These are phyloP conservation scores for Colletotrichum endophyticum DNA, from an alignment of 2,329 filamentous ascomycete genomes.

Conservation along the genomic window DNA sequence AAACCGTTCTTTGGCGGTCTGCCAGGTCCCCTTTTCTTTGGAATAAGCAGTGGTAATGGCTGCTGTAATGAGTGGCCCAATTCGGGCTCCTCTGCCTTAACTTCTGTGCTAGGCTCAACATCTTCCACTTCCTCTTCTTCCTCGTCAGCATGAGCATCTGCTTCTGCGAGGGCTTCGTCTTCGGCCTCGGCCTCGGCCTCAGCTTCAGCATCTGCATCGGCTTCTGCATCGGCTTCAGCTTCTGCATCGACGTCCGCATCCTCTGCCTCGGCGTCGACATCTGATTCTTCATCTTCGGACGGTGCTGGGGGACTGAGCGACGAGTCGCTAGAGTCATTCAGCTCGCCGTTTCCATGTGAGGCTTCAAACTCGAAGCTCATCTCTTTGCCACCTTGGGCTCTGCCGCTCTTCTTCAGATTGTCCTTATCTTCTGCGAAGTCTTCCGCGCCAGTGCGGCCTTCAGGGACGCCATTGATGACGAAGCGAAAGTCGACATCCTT, in stretches of 20 bases:
- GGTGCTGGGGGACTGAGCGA: slow-evolving; percentile 49
- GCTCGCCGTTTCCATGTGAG: slow-evolving; percentile 60
- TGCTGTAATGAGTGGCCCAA: slow-evolving; percentile 42
- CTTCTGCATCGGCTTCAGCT: slow-evolving; percentile 19
- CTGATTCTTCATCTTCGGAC: slow-evolving; percentile 37
- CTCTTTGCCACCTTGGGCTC: slow-evolving; percentile 65
- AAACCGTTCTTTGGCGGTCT: slow-evolving; percentile 82
- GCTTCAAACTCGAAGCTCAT: slow-evolving; percentile 79
- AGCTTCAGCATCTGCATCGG: slow-evolving; percentile 22
- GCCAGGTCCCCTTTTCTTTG: slow-evolving; percentile 78
- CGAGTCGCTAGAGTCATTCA: slow-evolving; percentile 59
- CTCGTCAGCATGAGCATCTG: slow-evolving; percentile 27
- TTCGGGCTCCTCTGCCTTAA: slow-evolving; percentile 34
- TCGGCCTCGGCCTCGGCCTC: slow-evolving; percentile 17
- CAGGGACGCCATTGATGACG: slow-evolving; percentile 67
- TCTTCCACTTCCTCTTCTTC: slow-evolving; percentile 23
- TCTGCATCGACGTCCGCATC: slow-evolving; percentile 28
- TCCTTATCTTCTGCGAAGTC: slow-evolving; percentile 56
- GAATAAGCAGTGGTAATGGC: slow-evolving; percentile 35
- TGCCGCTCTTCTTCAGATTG: slow-evolving; percentile 52
- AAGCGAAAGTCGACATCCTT: slow-evolving; percentile 74
- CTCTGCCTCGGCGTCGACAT: slow-evolving; percentile 27
- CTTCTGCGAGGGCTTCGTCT: slow-evolving; percentile 30
- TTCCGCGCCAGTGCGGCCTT: slow-evolving; percentile 63
- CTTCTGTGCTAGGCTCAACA: slow-evolving; percentile 1